Base-by-base conservation (phyloP, 768 basidiomycete genomes). In the Lepiota venenata region DNA sequence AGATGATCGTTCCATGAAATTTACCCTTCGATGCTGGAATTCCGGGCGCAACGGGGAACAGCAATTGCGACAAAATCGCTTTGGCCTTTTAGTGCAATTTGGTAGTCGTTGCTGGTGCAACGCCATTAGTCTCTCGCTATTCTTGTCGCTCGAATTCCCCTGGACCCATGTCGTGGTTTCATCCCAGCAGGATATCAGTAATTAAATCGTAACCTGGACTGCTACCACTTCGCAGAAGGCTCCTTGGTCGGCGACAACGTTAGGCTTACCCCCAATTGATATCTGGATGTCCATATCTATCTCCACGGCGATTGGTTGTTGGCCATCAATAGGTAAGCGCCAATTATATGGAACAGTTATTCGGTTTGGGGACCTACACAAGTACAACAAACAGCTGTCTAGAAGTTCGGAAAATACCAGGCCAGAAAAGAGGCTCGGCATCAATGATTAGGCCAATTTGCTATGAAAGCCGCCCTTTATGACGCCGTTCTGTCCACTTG, bases 221-320 rank as follows among this genome's bases (percentile, higher is more conserved):
- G 16, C 32, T 9, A 6, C n/a, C 18, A 35, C 32, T n/a, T 47
- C 16, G n/a, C n/a, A n/a, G 27, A 14, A 12, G 20, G 37, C 15
- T 39, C 22, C 48, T 20, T 49, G 21, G 36, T 39, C 36, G 39
- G 20, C 37, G 18, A 39, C 36, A 49, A 20, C 16, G 12, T 51
- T 36, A 16, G 21, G 29, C 22, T 29, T 43, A 36, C 32, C 42
- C 41, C 11, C 12, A 25, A 52, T 29, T 10, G 21, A 35, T 21
- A 32, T 43, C 18, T 32, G 29, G 12, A 36, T 32, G 12, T 25
- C 25, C 25, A 25, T 42, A 41, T 42, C 39, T 40, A 41, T 50
- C 50, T 52, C 29, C 50, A 52, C 41, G 41, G 41, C 32, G 32
- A 42, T 20, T 52, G 16, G 40, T 25, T 20, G n/a, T 32, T 11